Conservation (phyloP, 169 alveolate genomes). For the Eimeria falciformis region DNA sequence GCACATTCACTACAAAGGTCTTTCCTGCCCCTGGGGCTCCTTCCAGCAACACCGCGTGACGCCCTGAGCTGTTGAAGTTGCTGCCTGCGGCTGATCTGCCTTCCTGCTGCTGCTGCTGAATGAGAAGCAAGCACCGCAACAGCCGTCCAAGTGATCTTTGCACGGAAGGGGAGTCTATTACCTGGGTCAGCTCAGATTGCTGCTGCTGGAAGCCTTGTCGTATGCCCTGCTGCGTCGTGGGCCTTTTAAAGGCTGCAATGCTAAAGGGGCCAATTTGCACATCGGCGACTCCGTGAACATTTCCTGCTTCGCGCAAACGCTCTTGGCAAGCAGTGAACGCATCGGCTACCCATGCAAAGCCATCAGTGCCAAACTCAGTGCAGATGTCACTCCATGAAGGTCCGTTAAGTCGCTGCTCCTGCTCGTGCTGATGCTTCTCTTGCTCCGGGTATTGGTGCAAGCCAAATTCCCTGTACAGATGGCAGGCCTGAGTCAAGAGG, state of each 20-base stretch:
- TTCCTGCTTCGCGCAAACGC: not conserved
- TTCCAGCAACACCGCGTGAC: slow-evolving; percentile 95
- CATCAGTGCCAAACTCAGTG: slow-evolving; percentile 55
- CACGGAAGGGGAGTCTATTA: slow-evolving; percentile 16
- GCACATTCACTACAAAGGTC: slow-evolving; percentile 94
- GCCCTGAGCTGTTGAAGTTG: slow-evolving; percentile 54
- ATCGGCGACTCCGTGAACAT: not conserved
- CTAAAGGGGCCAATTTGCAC: slow-evolving; percentile 22
- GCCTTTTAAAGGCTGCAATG: slow-evolving; percentile 44
- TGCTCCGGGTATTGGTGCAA: not conserved
- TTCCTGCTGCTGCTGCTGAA: slow-evolving; percentile 70
- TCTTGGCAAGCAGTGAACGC: slow-evolving; percentile 15
- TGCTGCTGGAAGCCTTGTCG: not conserved
- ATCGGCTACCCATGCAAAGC: slow-evolving; percentile 71
- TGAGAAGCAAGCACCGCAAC: slow-evolving; percentile 68
- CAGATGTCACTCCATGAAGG: slow-evolving; percentile 55
- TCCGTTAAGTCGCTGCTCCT: not conserved
- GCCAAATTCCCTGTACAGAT: slow-evolving; percentile 42
- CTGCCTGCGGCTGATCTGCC: not conserved
- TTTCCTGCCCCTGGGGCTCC: slow-evolving; percentile 99
- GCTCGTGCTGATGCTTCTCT: slow-evolving; percentile 48
- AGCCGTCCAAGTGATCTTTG: slow-evolving; percentile 66
- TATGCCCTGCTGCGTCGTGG: not conserved
- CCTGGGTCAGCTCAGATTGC: slow-evolving; percentile 31
- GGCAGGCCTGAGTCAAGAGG: slow-evolving; percentile 44